Base-by-base conservation (phyloP, 2,329 filamentous ascomycete species). In the Diaporthe longicolla region DNA sequence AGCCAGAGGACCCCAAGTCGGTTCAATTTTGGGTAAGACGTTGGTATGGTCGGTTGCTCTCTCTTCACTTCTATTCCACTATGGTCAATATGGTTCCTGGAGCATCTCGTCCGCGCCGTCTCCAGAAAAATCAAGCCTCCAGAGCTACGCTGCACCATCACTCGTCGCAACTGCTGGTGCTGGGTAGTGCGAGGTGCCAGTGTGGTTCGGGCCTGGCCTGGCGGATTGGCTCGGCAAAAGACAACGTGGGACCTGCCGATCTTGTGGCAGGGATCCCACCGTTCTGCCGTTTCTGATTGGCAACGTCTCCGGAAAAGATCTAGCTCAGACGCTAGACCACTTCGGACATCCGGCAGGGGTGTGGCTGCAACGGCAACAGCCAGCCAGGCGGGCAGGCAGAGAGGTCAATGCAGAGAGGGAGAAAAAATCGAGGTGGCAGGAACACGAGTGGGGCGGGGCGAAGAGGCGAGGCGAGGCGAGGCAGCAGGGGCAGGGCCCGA, bases 161-260 rank as follows among this genome's bases (percentile, higher is more conserved):
- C 17, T 61, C 9, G 57, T 10, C 15, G n/a, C n/a, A 11, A 15
- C 10, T 26, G n/a, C 48, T 13, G 48, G 10, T 35, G 54, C 6
- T 35, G 26, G 19, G 9, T n/a, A 45, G 43, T 21, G 43, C 19
- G 40, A 43, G 40, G 29, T 35, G 29, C 17, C 32, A 15, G 55
- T 58, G 55, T 29, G 10, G 55, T 58, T 58, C 54, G 9, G 17
- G 4, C 35, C 17, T 21, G 29, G 26, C 29, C 61, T n/a, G 45
- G 29, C 61, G 63, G 45, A 52, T 66, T 52, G 63, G 63, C 45
- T 66, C 45, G 63, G 45, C 63, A 37, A 32, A 37, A 26, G 13
- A 52, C 13, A 66, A 37, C 26, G 63, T 52, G 45, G 59, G 43
- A 66, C 43, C 63, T 66, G 63, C 63, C 63, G 45, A 52, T 52